These are phyloP conservation scores for Suillus placidus DNA, from an alignment of 768 basidiomycete genomes.

Conservation along the genomic window DNA sequence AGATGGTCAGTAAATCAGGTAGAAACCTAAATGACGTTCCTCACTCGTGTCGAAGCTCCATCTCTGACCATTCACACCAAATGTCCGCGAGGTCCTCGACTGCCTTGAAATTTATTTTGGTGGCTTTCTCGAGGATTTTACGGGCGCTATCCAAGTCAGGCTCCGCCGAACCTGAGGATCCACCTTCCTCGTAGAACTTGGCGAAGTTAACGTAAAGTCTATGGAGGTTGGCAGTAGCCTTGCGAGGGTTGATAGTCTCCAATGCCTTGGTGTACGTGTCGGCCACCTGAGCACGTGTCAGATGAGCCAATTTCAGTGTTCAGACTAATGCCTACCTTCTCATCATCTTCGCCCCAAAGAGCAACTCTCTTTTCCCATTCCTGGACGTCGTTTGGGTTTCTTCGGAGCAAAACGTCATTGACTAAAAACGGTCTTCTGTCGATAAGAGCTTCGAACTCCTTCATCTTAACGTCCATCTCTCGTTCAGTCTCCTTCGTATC, in stretches of 20 bases:
- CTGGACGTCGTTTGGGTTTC: conserved; percentile 97
- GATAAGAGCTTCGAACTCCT: conserved; percentile 91
- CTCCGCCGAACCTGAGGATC: conserved; percentile 77
- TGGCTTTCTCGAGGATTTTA: conserved; percentile 91
- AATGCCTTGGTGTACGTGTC: conserved; percentile 92
- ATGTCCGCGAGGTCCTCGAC: conserved; percentile 98
- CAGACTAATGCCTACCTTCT: conserved; percentile 60
- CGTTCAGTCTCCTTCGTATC: conserved; percentile 76
- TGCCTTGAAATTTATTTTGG: conserved; percentile 88
- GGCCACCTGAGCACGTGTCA: conserved; percentile 61
- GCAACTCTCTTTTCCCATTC: conserved; percentile 99
- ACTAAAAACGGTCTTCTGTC: conserved; percentile 95
- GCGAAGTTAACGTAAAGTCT: conserved; percentile 94
- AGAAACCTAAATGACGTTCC: conserved; percentile 31
- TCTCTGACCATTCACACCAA: conserved; percentile 99
- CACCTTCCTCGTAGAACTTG: conserved; percentile 97
- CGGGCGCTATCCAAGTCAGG: conserved; percentile 82
- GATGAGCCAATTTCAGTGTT: conserved; percentile 2
- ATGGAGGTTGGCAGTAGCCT: conserved; percentile 89
- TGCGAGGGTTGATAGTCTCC: conserved; percentile 84
- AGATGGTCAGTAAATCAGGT: conserved; percentile 15
- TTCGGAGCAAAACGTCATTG: conserved; percentile 89
- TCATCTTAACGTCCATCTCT: conserved; percentile 88
- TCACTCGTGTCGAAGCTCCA: conserved; percentile 95
- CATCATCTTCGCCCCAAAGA: conserved; percentile 90